A percentile compares a stretch with the other conserved stretches of the same genome.
Evolutionary conservation across 2,329 filamentous ascomycete species (phyloP).

Genomic region (Calonectria ilicicola): DNA sequence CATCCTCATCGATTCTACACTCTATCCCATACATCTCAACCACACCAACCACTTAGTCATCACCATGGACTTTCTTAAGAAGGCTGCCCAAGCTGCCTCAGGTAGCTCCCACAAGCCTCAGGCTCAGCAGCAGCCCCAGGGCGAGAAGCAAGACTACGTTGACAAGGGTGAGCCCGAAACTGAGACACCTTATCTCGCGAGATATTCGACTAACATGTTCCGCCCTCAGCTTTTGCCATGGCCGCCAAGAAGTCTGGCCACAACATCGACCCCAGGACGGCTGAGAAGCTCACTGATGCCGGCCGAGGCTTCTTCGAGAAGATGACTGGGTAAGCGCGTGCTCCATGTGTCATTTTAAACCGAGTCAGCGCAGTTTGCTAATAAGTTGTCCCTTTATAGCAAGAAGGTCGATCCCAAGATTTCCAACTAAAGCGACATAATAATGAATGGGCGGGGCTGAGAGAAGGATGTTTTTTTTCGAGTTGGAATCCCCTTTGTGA

Average conservation of each 20-base stretch:
- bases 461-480: not conserved
- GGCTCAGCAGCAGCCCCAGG: conserved; percentile 9
- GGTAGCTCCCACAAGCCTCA: conserved; percentile 20
- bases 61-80: conserved; percentile 56
- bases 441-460: not conserved
- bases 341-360: not conserved
- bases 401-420: conserved; percentile 45
- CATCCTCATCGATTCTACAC: not conserved
- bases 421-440: conserved; percentile 47
- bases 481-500: not conserved
- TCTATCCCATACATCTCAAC: not conserved
- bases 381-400: conserved; percentile 20
- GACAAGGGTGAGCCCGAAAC: conserved; percentile 50
- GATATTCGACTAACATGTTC: not conserved
- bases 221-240: conserved; percentile 43
- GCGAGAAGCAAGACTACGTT: conserved; percentile 46
- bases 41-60: conserved; percentile 16
- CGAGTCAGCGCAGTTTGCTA: not conserved
- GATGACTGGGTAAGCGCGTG: conserved; percentile 48
- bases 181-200: not conserved
- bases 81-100: conserved; percentile 46
- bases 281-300: conserved; percentile 55
- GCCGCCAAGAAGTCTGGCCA: conserved; percentile 50
- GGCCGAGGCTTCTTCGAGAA: conserved; percentile 51
- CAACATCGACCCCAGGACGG: conserved; percentile 47